A percentile compares a stretch with the other conserved stretches of the same genome.
Evolutionary conservation across 2,329 filamentous ascomycete genomes (phyloP).

Genomic region (Fusarium sp.): DNA sequence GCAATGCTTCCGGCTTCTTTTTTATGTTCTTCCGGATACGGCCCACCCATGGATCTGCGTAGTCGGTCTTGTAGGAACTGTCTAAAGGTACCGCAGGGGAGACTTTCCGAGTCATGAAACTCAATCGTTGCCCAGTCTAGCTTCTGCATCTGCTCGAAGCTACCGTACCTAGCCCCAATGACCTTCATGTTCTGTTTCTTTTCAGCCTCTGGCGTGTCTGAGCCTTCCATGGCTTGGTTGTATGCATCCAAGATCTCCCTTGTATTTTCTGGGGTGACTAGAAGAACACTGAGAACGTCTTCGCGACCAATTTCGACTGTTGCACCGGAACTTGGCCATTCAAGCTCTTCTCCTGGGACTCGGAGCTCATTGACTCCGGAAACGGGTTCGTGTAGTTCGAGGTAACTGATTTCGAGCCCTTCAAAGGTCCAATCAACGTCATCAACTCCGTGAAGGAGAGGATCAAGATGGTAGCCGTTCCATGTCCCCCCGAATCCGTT

Average conservation of each 20-base stretch:
- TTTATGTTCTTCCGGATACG: neutral
- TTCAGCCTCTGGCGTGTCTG: neutral
- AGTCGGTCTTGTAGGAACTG: conserved; percentile 22
- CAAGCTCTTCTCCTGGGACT: neutral
- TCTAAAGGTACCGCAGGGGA: conserved; percentile 19
- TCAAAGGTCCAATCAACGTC: conserved; percentile 23
- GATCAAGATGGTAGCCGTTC: conserved; percentile 35
- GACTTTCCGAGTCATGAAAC: neutral
- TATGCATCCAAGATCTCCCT: conserved; percentile 23
- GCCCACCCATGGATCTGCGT: neutral
- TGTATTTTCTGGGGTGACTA: conserved; percentile 22
- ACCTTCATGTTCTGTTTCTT: conserved; percentile 23
- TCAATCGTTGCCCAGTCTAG: conserved; percentile 22
- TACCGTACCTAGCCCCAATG: conserved; percentile 28
- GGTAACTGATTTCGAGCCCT: neutral
- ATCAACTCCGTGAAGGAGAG: conserved; percentile 16
- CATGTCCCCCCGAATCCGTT: conserved; percentile 38
- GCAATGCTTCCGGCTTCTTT: conserved; percentile 17
- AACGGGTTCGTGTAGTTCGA: conserved; percentile 20
- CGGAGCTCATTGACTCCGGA: conserved; percentile 10
- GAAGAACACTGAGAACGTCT: conserved; percentile 12
- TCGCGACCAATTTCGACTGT: conserved; percentile 18
- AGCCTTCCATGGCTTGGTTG: conserved; percentile 8
- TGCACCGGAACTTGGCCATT: conserved; percentile 30
- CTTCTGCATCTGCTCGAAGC: conserved; percentile 35